Conservation (phyloP, 257 asterid genomes). For the Leptodermis oblonga region DNA sequence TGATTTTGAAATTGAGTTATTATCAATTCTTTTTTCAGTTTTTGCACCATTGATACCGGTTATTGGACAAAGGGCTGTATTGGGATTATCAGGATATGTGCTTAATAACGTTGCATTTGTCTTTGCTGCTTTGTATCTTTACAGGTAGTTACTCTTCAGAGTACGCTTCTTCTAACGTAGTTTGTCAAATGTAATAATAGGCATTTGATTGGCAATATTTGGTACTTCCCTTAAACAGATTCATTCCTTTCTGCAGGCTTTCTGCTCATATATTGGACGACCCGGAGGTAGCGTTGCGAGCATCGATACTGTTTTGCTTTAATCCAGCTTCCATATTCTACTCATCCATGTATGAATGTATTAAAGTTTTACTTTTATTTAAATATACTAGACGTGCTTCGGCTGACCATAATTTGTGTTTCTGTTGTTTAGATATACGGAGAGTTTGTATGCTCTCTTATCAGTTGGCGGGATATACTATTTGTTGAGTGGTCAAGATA, state of each 20-base stretch:
- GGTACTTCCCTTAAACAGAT: background rate
- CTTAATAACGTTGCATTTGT: slow-evolving; percentile 66
- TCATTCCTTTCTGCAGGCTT: background rate
- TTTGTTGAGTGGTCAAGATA: slow-evolving; percentile 45
- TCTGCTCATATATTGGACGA: too few relatives aligned
- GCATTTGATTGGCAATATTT: background rate
- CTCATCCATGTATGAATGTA: too few relatives aligned
- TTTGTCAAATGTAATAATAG: too few relatives aligned
- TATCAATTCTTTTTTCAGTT: slow-evolving; percentile 41
- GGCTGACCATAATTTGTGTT: background rate
- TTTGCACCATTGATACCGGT: slow-evolving; percentile 76
- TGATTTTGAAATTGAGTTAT: background rate
- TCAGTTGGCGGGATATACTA: slow-evolving; percentile 7
- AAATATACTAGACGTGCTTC: too few relatives aligned
- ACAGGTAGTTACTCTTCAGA: slow-evolving; percentile 43
- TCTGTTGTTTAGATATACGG: too few relatives aligned
- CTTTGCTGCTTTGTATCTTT: slow-evolving; percentile 58
- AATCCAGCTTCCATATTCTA: too few relatives aligned
- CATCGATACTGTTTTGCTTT: too few relatives aligned
- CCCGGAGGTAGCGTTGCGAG: background rate
- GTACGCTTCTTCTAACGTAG: too few relatives aligned
- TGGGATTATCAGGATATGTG: slow-evolving; percentile 79
- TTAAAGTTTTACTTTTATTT: too few relatives aligned
- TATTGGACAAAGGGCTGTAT: slow-evolving; percentile 83
- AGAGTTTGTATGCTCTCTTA: slow-evolving; percentile 63